These are phyloP conservation scores for Amphicarpaea edgeworthii DNA, from an alignment of 306 rosid genomes.

Conservation along the genomic window DNA sequence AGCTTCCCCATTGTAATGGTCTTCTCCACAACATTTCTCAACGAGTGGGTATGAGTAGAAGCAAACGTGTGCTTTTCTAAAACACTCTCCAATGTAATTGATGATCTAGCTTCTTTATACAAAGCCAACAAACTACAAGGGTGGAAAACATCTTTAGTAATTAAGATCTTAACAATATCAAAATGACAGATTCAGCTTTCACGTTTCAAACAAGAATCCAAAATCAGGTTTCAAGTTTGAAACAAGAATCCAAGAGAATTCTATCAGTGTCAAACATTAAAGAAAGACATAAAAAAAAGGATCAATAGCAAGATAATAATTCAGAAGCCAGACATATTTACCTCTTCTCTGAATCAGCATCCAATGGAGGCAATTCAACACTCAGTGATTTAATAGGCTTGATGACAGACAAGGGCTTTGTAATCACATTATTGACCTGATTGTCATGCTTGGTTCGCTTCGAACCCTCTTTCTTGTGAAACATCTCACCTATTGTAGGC, in stretches of 20 bases:
- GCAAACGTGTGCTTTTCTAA: slow-evolving; percentile 58
- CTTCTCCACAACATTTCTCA: slow-evolving; percentile 53
- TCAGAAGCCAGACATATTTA: slow-evolving; percentile 37
- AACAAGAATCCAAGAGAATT: slow-evolving; percentile 17
- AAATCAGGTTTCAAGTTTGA: no score
- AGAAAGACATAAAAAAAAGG: not conserved
- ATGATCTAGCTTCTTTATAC: slow-evolving; percentile 62
- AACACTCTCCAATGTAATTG: slow-evolving; percentile 60
- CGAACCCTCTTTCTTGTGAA: slow-evolving; percentile 37
- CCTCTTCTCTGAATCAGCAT: slow-evolving; percentile 74
- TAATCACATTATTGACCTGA: slow-evolving; percentile 50
- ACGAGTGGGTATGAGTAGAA: slow-evolving; percentile 50
- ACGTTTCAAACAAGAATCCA: slow-evolving; percentile 3
- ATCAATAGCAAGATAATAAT: not conserved
- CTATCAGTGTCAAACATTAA: slow-evolving; percentile 10
- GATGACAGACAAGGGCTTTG: slow-evolving; percentile 24
- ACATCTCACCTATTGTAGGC: not conserved
- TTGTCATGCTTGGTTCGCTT: slow-evolving; percentile 47
- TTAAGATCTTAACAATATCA: slow-evolving; percentile 21
- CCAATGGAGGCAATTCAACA: slow-evolving; percentile 48
- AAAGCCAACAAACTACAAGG: slow-evolving; percentile 62
- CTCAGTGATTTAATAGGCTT: slow-evolving; percentile 42
- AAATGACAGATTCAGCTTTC: slow-evolving; percentile 23
- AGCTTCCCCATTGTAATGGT: slow-evolving; percentile 70
- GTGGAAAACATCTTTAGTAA: slow-evolving; percentile 34